Base-by-base conservation (phyloP, 768 basidiomycete species). In the Porpolomopsis calyptriformis region DNA sequence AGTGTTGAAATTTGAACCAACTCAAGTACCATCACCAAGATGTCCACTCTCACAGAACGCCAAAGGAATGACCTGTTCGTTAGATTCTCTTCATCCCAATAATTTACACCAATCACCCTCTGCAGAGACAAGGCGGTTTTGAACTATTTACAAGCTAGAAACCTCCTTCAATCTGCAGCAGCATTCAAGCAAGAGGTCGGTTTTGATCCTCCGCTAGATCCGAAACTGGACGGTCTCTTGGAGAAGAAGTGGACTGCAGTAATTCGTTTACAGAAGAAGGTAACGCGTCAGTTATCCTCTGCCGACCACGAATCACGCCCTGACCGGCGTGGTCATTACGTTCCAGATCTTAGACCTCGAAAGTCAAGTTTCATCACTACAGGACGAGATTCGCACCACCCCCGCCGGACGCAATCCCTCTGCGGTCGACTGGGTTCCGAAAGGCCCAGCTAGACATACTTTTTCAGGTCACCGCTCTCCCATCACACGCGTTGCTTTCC, bases 181-280 rank as follows among this genome's bases (percentile, higher is more conserved):
- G 75, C 78, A 19, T 62, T 77, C 50, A 77, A 74, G 57, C 59
- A 67, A 34, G 76, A 79, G 49, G 63, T 72, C 25, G 70, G 72
- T 46, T 58, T 73, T 22, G 77, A 81, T 49, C 86, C 84, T 60
- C 71, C 73, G 3, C 86, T 85, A 12, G 91, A 94, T 69, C 79
- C 88, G 19, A 90, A 86, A 60, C 80, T 88, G 42, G 85, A 87
- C 1, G 92, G 91, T 1, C 66, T 97, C 47, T 66, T 97, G 49
- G 93, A 90, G 70, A 94, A 94, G 81, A 97, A 97, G 64, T 97
- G 93, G 93, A 94, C 89, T 40, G 88, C 85, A 58, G 90, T 96
- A 26, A 93, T 97, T 48, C 76, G 93, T 53, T 64, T 97, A 60
- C 93, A 97, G 70, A 89, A 93, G 74, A 94, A 93, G 80, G 90